Conservation (phyloP, 2,329 filamentous ascomycete species). For the Aspergillus texensis region DNA sequence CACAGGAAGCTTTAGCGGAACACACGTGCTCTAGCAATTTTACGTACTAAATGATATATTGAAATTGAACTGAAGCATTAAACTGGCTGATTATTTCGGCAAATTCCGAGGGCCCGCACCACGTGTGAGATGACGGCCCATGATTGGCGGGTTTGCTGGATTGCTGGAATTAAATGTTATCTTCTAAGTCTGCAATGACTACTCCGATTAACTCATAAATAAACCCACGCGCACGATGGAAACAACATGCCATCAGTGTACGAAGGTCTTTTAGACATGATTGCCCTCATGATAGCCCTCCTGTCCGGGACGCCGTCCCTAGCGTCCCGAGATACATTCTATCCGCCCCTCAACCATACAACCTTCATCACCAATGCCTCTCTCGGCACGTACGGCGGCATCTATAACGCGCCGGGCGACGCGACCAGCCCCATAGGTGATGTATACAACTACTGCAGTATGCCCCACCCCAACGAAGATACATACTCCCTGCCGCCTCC, state of each 20-base stretch:
- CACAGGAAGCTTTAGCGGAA: not conserved
- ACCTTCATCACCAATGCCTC: constrained; percentile 40
- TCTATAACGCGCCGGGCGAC: constrained; percentile 34
- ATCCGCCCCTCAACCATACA: constrained; percentile 42
- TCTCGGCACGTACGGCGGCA: constrained; percentile 41
- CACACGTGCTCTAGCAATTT: not conserved
- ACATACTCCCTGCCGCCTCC: constrained; percentile 36
- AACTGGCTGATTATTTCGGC: not conserved
- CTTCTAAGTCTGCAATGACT: not conserved
- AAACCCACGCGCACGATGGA: not conserved
- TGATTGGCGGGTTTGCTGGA: not conserved
- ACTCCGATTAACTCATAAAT: not conserved
- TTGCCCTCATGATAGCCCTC: constrained; percentile 14
- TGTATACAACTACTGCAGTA: constrained; percentile 43
- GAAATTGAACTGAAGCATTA: no score
- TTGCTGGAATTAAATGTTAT: not conserved
- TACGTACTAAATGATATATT: no score
- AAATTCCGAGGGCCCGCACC: not conserved
- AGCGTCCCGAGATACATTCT: constrained; percentile 31
- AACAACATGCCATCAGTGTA: constrained; percentile 16
- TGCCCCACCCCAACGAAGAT: constrained; percentile 41
- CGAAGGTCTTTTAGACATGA: constrained; percentile 20
- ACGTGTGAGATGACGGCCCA: not conserved
- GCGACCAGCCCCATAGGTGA: constrained; percentile 29
- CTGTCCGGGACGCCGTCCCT: constrained; percentile 12